A percentile compares a stretch with the other conserved stretches of the same genome.
Conservation (phyloP, 257 asterid species). For the Verbascum thapsus region DNA sequence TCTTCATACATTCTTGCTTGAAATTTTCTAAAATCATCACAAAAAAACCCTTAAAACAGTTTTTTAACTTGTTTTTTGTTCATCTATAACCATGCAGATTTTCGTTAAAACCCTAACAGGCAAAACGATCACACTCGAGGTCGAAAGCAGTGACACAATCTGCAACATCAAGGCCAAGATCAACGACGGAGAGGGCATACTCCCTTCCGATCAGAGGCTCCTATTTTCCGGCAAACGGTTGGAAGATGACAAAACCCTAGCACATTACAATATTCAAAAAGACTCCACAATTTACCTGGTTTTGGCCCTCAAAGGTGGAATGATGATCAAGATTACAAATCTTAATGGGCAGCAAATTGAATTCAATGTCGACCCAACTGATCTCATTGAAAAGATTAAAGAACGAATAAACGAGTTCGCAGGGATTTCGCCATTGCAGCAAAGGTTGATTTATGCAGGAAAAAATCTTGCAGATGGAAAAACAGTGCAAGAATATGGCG, state of each 20-base stretch:
- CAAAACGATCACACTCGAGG: too few relatives aligned
- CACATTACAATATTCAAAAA: constrained; percentile 47
- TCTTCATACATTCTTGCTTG: too few relatives aligned
- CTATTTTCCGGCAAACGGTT: constrained; percentile 49
- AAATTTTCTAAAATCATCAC: too few relatives aligned
- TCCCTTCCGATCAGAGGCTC: constrained; percentile 49
- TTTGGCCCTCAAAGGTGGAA: constrained; percentile 69
- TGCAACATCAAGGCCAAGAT: too few relatives aligned
- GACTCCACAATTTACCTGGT: constrained; percentile 67
- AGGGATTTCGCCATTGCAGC: constrained; percentile 72
- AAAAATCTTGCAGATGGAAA: constrained; percentile 89
- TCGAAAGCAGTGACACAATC: too few relatives aligned
- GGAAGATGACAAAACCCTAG: constrained; percentile 52
- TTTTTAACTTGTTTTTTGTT: too few relatives aligned
- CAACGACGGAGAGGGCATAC: constrained; percentile 79
- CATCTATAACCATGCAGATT: too few relatives aligned
- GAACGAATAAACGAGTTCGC: constrained; percentile 78
- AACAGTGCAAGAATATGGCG: constrained; percentile 81
- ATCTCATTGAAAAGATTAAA: constrained; percentile 60
- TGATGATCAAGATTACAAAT: constrained; percentile 72
- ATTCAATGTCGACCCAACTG: constrained; percentile 69
- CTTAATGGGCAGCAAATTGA: constrained; percentile 73
- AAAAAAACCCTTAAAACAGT: too few relatives aligned
- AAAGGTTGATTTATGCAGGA: constrained; percentile 80
- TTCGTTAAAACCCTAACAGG: too few relatives aligned